Evolutionary conservation across 768 basidiomycete species (phyloP).

Genomic region (Boletus speciosus): DNA sequence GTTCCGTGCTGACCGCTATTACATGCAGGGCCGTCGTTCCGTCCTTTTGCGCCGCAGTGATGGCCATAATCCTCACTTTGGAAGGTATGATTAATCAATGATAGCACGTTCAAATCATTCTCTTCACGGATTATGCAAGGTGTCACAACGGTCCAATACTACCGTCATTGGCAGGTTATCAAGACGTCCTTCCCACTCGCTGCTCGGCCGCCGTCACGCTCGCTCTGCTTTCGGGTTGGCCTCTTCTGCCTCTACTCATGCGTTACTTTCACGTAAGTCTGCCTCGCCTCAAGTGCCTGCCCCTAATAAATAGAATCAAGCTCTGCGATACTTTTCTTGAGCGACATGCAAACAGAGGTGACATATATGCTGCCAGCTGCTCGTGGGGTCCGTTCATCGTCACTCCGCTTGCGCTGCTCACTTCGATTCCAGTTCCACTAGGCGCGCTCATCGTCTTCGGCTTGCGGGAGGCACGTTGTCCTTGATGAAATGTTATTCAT

Average conservation of each 20-base stretch:
- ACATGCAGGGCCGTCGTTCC: constrained; percentile 35
- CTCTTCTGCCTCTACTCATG: constrained; percentile 46
- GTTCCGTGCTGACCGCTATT: constrained; percentile 14
- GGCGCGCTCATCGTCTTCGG: constrained; percentile 48
- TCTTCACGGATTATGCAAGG: constrained; percentile 28
- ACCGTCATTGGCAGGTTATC: constrained; percentile 37
- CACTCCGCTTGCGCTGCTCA: background rate
- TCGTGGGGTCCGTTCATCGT: constrained; percentile 32
- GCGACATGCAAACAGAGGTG: constrained; percentile 26
- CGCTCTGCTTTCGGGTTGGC: constrained; percentile 37
- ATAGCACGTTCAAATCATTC: background rate
- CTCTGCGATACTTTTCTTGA: constrained; percentile 38
- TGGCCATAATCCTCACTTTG: constrained; percentile 40
- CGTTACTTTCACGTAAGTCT: constrained; percentile 41
- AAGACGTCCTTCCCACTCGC: constrained; percentile 41
- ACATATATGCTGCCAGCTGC: constrained; percentile 50
- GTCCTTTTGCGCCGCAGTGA: constrained; percentile 41
- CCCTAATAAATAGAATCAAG: constrained; percentile 21
- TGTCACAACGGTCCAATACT: constrained; percentile 42
- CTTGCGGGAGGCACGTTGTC: constrained; percentile 40
- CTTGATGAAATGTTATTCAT: background rate
- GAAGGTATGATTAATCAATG: constrained; percentile 36
- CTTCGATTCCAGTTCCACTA: constrained; percentile 42
- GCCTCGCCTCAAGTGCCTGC: background rate
- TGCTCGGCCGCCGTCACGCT: constrained; percentile 33